These are phyloP conservation scores for Eucalyptus erythrocorys DNA, from an alignment of 345 rosid species.

Conservation along the genomic window DNA sequence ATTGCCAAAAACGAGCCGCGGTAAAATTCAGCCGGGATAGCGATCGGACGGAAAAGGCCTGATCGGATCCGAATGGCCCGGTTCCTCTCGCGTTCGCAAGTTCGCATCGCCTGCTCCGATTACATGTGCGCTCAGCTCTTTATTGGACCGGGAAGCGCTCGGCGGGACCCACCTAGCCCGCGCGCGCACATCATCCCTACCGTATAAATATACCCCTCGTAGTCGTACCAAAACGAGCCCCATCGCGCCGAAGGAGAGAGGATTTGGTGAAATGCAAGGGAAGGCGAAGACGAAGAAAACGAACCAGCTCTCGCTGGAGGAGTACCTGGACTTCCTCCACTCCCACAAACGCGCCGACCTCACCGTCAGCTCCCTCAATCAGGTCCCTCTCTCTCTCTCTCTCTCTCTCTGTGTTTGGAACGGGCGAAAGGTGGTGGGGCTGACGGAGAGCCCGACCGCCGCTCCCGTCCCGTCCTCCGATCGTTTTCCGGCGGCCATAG, in stretches of 20 bases:
- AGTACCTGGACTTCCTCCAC: slow-evolving; percentile 12
- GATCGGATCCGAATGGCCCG: too few relatives aligned
- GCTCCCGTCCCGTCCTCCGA: background rate
- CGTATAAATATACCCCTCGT: background rate
- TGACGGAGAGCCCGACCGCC: background rate
- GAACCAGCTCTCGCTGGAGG: slow-evolving; percentile 7
- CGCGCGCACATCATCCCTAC: background rate
- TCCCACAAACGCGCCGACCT: slow-evolving; percentile 3
- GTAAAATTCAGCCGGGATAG: background rate
- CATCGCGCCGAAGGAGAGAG: background rate
- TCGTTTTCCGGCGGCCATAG: background rate
- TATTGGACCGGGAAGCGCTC: background rate
- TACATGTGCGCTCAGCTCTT: background rate
- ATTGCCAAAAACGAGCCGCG: background rate
- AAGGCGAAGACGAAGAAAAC: background rate
- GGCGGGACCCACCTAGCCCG: background rate
- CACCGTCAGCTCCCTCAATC: slow-evolving; percentile 18
- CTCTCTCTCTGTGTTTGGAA: background rate
- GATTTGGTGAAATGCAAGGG: background rate
- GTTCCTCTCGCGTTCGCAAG: background rate
- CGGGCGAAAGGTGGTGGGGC: background rate
- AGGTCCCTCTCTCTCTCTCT: slow-evolving; percentile 1
- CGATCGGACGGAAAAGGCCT: background rate
- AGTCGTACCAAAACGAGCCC: background rate
- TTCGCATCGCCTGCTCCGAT: background rate